Percentiles rank a stretch among this genome's conserved stretches.
phyloP scores from a whole-genome alignment of 2,329 filamentous ascomycete genomes.

The Hirsutella thompsonii region DNA sequence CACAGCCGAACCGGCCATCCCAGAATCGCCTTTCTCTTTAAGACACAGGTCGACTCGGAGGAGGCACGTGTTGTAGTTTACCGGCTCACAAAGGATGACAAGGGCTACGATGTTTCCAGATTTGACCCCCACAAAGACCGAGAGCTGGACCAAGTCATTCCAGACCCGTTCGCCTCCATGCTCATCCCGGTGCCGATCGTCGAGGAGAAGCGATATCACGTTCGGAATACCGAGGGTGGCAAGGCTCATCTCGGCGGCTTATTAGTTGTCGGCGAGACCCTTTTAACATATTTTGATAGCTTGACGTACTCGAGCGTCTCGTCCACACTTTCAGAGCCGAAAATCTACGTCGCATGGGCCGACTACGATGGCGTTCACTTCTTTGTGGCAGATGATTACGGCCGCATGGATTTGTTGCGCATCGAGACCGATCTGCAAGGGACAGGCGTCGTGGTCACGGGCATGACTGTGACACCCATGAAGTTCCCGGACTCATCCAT shows the following conservation, averaged over 20 bases:
- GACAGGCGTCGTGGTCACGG: constrained; percentile 52
- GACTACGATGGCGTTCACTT: constrained; percentile 71
- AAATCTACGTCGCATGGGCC: constrained; percentile 86
- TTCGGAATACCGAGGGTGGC: constrained; percentile 37
- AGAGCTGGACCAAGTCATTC: constrained; percentile 37
- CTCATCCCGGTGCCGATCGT: constrained; percentile 50
- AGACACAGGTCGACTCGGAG: constrained; percentile 35
- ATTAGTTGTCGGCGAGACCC: constrained; percentile 66
- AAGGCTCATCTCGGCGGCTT: constrained; percentile 55
- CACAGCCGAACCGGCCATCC: constrained; percentile 46
- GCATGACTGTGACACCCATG: constrained; percentile 51
- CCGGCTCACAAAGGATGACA: constrained; percentile 44
- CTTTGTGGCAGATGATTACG: constrained; percentile 87
- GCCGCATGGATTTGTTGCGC: constrained; percentile 71
- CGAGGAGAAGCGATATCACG: constrained; percentile 46
- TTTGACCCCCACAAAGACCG: constrained; percentile 44
- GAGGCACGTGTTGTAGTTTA: constrained; percentile 47
- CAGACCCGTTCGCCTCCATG: constrained; percentile 43
- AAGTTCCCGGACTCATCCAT: constrained; percentile 13
- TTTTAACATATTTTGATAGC: constrained; percentile 75
- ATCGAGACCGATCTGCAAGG: constrained; percentile 56
- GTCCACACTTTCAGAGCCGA: constrained; percentile 55
- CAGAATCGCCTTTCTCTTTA: constrained; percentile 45
- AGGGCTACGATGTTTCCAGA: constrained; percentile 35
- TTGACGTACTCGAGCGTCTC: constrained; percentile 55